phyloP scores from a whole-genome alignment of 164 flowering plant genomes.

The Hamamelis virginiana region DNA sequence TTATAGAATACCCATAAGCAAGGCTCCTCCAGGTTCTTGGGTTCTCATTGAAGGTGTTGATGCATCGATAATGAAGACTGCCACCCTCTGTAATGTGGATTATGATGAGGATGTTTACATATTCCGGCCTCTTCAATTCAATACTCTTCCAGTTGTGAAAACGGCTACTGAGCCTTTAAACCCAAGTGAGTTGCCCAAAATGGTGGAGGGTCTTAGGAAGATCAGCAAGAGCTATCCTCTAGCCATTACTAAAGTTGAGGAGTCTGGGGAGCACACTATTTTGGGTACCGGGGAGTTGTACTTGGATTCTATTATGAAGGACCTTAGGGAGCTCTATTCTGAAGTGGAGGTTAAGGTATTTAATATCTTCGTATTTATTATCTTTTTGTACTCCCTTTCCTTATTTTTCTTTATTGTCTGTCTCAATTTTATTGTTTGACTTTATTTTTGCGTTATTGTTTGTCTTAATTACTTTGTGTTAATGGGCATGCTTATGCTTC shows the following conservation, averaged over 20 bases:
- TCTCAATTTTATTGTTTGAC: neutral
- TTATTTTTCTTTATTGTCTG: slow-evolving; percentile 1
- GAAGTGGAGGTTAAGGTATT: slow-evolving; percentile 98
- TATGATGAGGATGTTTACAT: slow-evolving; percentile 89
- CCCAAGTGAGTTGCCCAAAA: slow-evolving; percentile 98
- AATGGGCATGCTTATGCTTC: neutral
- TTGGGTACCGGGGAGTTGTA: slow-evolving; percentile 96
- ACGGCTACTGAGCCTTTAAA: slow-evolving; percentile 97
- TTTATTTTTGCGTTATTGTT: neutral
- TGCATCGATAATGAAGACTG: slow-evolving; percentile 98
- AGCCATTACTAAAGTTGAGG: slow-evolving; percentile 97
- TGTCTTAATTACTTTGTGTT: neutral
- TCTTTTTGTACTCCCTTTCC: neutral
- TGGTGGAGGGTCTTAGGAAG: slow-evolving; percentile 99
- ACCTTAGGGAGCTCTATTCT: slow-evolving; percentile 96
- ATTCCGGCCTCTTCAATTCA: slow-evolving; percentile 89
- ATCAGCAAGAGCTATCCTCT: slow-evolving; percentile 97
- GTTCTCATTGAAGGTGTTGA: slow-evolving; percentile 99
- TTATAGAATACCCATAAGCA: slow-evolving; percentile 83
- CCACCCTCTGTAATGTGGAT: slow-evolving; percentile 82
- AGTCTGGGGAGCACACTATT: slow-evolving; percentile 99
- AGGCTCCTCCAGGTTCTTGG: slow-evolving; percentile 99
- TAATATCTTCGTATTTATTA: too few relatives aligned
- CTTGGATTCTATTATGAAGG: slow-evolving; percentile 98
- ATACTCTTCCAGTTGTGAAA: slow-evolving; percentile 94